Conservation (phyloP, 2,329 filamentous ascomycete species). For the Botryotinia calthae region DNA sequence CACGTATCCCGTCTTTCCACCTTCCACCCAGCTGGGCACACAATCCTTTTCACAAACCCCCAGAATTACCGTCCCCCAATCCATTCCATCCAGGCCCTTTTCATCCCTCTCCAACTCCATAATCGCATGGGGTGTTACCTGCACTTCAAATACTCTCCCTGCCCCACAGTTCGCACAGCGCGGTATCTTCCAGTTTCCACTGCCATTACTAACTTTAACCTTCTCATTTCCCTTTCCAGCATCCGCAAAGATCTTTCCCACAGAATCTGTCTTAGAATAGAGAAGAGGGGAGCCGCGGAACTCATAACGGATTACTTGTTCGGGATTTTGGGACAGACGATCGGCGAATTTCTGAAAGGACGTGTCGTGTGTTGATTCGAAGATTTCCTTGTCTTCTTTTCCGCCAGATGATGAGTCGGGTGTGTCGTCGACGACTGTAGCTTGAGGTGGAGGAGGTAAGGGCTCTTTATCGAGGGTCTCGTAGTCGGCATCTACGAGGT, state of each 20-base stretch:
- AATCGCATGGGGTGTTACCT: conserved; percentile 89
- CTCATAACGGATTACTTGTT: conserved; percentile 80
- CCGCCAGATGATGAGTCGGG: conserved; percentile 38
- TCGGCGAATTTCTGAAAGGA: conserved; percentile 80
- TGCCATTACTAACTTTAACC: conserved; percentile 24
- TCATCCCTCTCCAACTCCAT: conserved; percentile 79
- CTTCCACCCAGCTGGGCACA: conserved; percentile 53
- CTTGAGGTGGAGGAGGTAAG: conserved; percentile 49
- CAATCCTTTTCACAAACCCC: conserved; percentile 84
- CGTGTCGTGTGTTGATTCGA: conserved; percentile 72
- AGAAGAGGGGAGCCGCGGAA: conserved; percentile 71
- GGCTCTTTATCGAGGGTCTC: conserved; percentile 70
- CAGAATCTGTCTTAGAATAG: conserved; percentile 73
- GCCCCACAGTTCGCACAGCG: conserved; percentile 74
- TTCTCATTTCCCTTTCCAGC: conserved; percentile 27
- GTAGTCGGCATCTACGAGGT: conserved; percentile 85
- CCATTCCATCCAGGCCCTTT: conserved; percentile 78
- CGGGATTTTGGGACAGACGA: conserved; percentile 73
- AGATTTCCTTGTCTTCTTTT: conserved; percentile 67
- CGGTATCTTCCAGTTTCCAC: conserved; percentile 55
- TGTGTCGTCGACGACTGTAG: conserved; percentile 50
- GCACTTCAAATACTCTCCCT: conserved; percentile 80
- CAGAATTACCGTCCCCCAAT: conserved; percentile 92
- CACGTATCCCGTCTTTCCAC: conserved; percentile 66
- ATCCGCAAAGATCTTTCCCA: conserved; percentile 61